Conservation (phyloP, 306 rosid species). For the Biancaea sappan region DNA sequence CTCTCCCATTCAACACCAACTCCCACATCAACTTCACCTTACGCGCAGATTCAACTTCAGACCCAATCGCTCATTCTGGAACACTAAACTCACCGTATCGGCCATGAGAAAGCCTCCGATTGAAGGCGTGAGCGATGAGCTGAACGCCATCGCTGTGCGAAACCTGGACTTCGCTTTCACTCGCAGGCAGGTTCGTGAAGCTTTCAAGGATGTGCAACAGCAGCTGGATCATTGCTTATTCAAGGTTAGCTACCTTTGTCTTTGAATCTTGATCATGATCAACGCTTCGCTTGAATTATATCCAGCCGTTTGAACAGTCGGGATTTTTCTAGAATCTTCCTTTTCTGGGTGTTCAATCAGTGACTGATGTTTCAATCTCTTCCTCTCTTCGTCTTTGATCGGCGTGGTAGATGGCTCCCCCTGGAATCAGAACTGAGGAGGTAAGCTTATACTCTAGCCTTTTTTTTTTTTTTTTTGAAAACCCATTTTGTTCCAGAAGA, state of each 20-base stretch:
- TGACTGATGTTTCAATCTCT: constrained; percentile 33
- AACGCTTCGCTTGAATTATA: constrained; percentile 1
- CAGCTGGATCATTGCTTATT: constrained; percentile 73
- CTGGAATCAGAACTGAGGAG: constrained; percentile 79
- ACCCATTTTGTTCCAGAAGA: neutral
- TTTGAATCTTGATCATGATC: constrained; percentile 3
- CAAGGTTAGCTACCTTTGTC: constrained; percentile 45
- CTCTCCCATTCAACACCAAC: constrained; percentile 28
- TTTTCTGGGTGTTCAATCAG: neutral
- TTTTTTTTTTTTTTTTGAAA: neutral
- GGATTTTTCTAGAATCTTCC: neutral
- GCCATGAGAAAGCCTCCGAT: constrained; percentile 49
- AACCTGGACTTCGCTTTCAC: constrained; percentile 69
- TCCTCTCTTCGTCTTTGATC: constrained; percentile 18
- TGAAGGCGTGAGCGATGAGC: constrained; percentile 57
- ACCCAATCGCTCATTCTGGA: constrained; percentile 7
- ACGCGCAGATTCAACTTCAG: neutral
- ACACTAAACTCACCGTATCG: constrained; percentile 21
- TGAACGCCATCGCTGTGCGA: constrained; percentile 55
- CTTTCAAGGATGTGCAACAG: constrained; percentile 58
- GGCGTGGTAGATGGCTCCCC: constrained; percentile 67
- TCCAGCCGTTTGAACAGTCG: neutral
- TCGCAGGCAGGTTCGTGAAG: constrained; percentile 63
- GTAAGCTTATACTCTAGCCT: constrained; percentile 36
- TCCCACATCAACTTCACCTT: constrained; percentile 28